A percentile compares a stretch with the other conserved stretches of the same genome.
These are phyloP conservation scores for Nemania serpens DNA, from an alignment of 2,329 filamentous ascomycete genomes.

Conservation along the genomic window DNA sequence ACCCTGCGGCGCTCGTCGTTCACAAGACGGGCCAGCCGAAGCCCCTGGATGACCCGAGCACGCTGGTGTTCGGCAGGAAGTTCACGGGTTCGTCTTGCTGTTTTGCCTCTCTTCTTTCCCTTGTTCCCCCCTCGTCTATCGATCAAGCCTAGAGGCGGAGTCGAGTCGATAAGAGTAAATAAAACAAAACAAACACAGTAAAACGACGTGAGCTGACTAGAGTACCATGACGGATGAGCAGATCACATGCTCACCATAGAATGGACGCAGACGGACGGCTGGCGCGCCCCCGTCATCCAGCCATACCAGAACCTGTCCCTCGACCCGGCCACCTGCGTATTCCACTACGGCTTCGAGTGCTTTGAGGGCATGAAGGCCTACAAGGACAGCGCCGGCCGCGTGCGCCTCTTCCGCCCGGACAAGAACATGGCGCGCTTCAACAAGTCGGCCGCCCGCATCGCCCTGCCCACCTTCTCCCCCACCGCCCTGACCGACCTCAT, in stretches of 20 bases:
- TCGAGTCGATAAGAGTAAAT: neutral
- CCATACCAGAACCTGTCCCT: conserved; percentile 98
- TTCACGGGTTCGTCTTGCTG: conserved; percentile 74
- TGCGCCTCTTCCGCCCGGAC: conserved; percentile 90
- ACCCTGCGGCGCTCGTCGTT: conserved; percentile 76
- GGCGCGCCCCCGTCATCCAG: conserved; percentile 80
- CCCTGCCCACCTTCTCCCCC: conserved; percentile 82
- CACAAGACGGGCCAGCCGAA: conserved; percentile 78
- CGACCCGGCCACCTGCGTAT: conserved; percentile 93
- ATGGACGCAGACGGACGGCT: conserved; percentile 86
- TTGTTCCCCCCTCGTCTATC: neutral
- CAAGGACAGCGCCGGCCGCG: conserved; percentile 77
- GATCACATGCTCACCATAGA: conserved; percentile 97
- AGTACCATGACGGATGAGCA: conserved; percentile 44
- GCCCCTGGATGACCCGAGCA: conserved; percentile 71
- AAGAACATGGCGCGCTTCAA: conserved; percentile 97
- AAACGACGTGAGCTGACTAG: neutral
- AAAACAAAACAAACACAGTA: neutral
- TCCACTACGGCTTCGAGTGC: conserved; percentile 97
- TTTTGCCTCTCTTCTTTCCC: neutral
- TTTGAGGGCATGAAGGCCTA: conserved; percentile 99
- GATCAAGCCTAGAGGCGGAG: neutral
- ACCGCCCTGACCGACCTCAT: conserved; percentile 80
- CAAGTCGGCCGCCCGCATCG: conserved; percentile 88
- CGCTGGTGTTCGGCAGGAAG: conserved; percentile 85